Evolutionary conservation across 306 rosid genomes (phyloP).

Genomic region (Lagenaria siceraria): DNA sequence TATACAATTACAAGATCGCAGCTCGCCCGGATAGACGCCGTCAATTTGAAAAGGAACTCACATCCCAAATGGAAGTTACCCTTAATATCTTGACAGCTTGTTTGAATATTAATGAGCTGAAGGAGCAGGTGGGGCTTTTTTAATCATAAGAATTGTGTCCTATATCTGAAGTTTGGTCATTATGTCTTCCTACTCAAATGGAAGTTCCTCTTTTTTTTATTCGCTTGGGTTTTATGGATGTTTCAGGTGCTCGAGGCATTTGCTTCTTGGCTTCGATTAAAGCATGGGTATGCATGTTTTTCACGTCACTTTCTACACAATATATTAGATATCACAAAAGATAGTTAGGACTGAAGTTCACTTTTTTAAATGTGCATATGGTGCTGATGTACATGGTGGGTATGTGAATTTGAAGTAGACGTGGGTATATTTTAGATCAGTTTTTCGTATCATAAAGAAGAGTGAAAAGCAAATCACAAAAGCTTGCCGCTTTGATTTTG

Average conservation of each 20-base stretch:
- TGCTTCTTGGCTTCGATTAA: constrained; percentile 98
- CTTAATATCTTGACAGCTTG: constrained; percentile 87
- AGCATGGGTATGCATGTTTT: constrained; percentile 69
- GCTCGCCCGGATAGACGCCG: constrained; percentile 99
- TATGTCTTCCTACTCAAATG: background rate
- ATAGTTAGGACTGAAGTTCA: background rate
- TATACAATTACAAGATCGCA: constrained; percentile 83
- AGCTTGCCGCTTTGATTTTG: background rate
- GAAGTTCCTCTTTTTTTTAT: constrained; percentile 12
- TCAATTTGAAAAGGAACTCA: constrained; percentile 94
- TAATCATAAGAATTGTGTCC: background rate
- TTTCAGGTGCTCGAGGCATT: constrained; percentile 97
- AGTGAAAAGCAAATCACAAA: background rate
- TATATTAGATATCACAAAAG: constrained; percentile 1
- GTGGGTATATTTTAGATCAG: background rate
- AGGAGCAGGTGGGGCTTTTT: constrained; percentile 66
- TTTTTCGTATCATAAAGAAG: background rate
- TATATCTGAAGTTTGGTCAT: constrained; percentile 10
- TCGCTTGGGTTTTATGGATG: constrained; percentile 16
- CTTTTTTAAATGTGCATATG: background rate
- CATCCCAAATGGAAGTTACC: constrained; percentile 85
- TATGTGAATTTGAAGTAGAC: background rate
- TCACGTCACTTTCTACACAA: background rate
- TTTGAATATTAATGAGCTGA: constrained; percentile 77
- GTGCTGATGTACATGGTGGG: background rate